These are phyloP conservation scores for Endocladia muricata DNA, from an alignment of 31 red algal species.

Conservation along the genomic window DNA sequence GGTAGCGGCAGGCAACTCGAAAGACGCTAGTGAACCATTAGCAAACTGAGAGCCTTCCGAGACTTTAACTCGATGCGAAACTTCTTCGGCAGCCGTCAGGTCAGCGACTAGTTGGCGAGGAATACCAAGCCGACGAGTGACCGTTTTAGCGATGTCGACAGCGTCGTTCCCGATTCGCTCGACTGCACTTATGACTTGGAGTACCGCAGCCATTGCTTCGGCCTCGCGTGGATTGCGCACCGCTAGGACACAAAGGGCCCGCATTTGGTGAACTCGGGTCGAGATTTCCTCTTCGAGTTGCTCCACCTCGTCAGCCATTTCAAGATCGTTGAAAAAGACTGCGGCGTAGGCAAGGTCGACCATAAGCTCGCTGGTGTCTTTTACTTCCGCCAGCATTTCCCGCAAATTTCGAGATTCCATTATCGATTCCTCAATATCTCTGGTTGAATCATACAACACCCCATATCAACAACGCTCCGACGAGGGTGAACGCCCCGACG, in stretches of 20 bases:
- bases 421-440: too few species aligned
- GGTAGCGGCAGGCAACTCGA: too few species aligned
- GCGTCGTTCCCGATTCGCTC: background rate
- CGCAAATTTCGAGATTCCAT: slow-evolving; percentile 4
- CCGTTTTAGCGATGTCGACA: too few species aligned
- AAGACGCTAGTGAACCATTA: too few species aligned
- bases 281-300: background rate
- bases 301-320: slow-evolving; percentile 9
- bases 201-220: background rate
- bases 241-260: background rate
- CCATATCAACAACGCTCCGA: background rate
- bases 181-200: background rate
- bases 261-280: background rate
- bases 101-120: too few species aligned
- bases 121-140: too few species aligned
- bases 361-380: slow-evolving; percentile 11
- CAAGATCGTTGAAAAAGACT: slow-evolving; percentile 11
- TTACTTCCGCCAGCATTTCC: background rate
- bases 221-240: slow-evolving; percentile 4
- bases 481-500: slow-evolving; percentile 7
- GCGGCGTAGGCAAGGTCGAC: slow-evolving; percentile 16
- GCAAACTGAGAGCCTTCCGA: too few species aligned
- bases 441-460: too few species aligned
- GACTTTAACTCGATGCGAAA: too few species aligned
- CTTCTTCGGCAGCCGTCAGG: too few species aligned